Percentiles rank a stretch among this genome's conserved stretches.
Evolutionary conservation across 108 stramenopile species (phyloP).

Genomic region (Cylindrotheca fusiformis): DNA sequence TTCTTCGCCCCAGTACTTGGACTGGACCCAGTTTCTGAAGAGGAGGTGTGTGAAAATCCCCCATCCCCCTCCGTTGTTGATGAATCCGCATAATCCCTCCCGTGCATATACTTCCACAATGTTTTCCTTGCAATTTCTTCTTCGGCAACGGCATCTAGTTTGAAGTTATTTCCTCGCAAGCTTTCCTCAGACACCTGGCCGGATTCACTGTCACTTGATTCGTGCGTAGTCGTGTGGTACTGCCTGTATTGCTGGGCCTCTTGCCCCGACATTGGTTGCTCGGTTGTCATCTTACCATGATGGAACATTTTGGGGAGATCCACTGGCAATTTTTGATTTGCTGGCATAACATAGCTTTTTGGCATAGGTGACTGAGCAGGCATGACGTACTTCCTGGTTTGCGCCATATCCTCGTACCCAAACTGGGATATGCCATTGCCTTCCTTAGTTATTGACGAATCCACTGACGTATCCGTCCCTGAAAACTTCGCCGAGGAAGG

Average conservation of each 20-base stretch:
- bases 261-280: background rate
- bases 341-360: constrained; percentile 19
- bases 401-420: background rate
- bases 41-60: background rate
- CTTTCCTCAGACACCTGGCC: background rate
- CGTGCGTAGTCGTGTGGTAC: background rate
- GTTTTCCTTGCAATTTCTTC: background rate
- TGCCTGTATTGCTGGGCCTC: background rate
- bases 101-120: background rate
- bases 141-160: background rate
- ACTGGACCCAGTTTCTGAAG: background rate
- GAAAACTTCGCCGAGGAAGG: background rate
- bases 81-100: background rate
- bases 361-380: background rate
- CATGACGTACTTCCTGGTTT: constrained; percentile 12
- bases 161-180: background rate
- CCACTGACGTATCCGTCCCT: background rate
- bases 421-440: background rate
- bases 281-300: too few relatives aligned
- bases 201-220: background rate
- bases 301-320: too few relatives aligned
- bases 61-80: background rate
- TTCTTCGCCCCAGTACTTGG: background rate
- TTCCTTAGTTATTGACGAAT: background rate
- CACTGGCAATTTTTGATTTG: too few relatives aligned